Conservation (phyloP, 371 early-diverging fungal genomes). For the Actinomortierella ambigua region DNA sequence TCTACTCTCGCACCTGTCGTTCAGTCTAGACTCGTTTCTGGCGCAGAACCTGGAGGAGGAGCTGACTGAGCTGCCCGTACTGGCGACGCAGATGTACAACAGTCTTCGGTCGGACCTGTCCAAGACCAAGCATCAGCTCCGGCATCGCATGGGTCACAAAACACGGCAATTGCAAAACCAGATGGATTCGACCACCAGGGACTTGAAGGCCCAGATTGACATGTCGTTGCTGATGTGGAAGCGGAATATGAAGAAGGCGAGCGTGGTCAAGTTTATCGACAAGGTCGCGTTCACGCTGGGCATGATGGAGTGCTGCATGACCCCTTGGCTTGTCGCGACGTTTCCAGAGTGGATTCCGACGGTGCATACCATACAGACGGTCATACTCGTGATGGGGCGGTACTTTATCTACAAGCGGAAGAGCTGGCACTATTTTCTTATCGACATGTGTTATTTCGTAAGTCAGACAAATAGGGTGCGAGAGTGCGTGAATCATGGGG, state of each 20-base stretch:
- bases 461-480: conserved; percentile 7
- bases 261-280: conserved; percentile 63
- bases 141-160: conserved; percentile 31
- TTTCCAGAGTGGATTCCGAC: conserved; percentile 63
- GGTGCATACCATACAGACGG: conserved; percentile 59
- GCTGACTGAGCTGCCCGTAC: conserved; percentile 26
- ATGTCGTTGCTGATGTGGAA: conserved; percentile 27
- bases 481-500: too few relatives aligned
- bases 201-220: conserved; percentile 36
- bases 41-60: conserved; percentile 45
- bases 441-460: conserved; percentile 72
- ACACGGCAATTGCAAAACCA: conserved; percentile 25
- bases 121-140: conserved; percentile 37
- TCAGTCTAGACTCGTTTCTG: conserved; percentile 43
- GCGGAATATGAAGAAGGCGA: conserved; percentile 48
- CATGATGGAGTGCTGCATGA: conserved; percentile 70
- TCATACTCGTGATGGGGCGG: conserved; percentile 56
- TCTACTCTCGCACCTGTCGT: conserved; percentile 34
- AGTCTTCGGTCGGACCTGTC: conserved; percentile 31
- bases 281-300: conserved; percentile 76
- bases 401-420: conserved; percentile 63
- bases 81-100: conserved; percentile 39
- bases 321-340: conserved; percentile 60
- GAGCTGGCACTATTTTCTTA: conserved; percentile 72
- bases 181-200: conserved; percentile 23